A percentile compares a stretch with the other conserved stretches of the same genome.
phyloP scores from a whole-genome alignment of 306 rosid species.

The Citrullus mucosospermus region DNA sequence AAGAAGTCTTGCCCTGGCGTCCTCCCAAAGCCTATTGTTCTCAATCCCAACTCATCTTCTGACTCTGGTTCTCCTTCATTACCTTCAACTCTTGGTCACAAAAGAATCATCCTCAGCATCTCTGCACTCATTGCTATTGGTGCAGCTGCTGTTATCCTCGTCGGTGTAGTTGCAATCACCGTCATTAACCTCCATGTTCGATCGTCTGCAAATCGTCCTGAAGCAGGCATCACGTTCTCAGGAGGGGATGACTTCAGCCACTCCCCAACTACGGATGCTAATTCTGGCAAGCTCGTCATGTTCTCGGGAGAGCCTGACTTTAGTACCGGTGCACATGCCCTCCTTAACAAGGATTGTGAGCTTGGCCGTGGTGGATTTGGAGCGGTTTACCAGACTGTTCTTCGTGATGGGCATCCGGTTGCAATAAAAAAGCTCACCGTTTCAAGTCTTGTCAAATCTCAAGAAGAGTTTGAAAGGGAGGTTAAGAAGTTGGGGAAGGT shows the following conservation, averaged over 20 bases:
- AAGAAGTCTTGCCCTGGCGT: constrained; percentile 72
- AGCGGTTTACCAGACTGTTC: constrained; percentile 78
- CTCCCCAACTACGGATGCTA: constrained; percentile 85
- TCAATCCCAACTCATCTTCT: constrained; percentile 76
- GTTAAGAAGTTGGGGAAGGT: constrained; percentile 89
- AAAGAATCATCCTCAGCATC: constrained; percentile 85
- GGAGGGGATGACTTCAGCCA: constrained; percentile 81
- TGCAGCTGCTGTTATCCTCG: constrained; percentile 85
- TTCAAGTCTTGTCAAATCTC: constrained; percentile 95
- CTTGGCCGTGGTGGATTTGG: constrained; percentile 99
- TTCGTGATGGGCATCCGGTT: constrained; percentile 78
- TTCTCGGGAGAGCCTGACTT: constrained; percentile 96
- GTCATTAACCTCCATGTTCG: constrained; percentile 87
- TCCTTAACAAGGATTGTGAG: constrained; percentile 96
- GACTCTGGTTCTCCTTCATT: constrained; percentile 36
- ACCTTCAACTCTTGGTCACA: constrained; percentile 49
- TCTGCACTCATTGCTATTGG: constrained; percentile 97
- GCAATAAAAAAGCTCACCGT: constrained; percentile 99
- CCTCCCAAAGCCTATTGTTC: constrained; percentile 92
- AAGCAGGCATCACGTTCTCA: constrained; percentile 59
- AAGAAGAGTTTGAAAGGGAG: constrained; percentile 88
- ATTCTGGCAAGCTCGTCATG: constrained; percentile 97
- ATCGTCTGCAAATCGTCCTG: constrained; percentile 36
- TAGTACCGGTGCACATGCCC: constrained; percentile 90
- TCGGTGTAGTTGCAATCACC: constrained; percentile 85